Evolutionary conservation across 2,329 filamentous ascomycete genomes (phyloP), one percentile per base, ranked within the genome.

Genomic region (Alternaria triticina): DNA sequence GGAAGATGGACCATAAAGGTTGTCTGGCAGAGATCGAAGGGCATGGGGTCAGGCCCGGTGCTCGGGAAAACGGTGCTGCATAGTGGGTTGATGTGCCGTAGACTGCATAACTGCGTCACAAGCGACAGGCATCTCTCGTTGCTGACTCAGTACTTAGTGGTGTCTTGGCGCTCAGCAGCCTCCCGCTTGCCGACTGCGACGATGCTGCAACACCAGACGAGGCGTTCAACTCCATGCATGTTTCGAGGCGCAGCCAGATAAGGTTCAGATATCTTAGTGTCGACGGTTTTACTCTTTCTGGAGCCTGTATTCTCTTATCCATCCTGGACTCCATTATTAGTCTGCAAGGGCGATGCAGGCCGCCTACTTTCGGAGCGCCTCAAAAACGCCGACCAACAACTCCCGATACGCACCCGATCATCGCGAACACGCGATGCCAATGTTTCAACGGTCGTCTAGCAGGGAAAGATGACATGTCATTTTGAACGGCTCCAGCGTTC

Each of bases 51-150:
- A 54, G 44, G 61, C 51, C 61, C 45, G 51, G 51, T 51, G 36
- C 44, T 46, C 61, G 51, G 61, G 61, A 62, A 59, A 63, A 63
- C 57, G 61, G 56, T 54, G 44, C 43, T 63, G 61, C 61, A 63
- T 60, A 44, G 59, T 55, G 50, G 54, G 25, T 36, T 28, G 36
- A 58, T 52, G 54, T 61, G 59, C 58, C 58, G 58, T 33, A 57
- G 44, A 23, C 22, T 56, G 59, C 59, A 47, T 58, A 40, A 51
- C 47, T 58, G 54, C 55, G 59, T 46, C 54, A 54, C 59, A 54
- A 51, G 59, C 59, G 59, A 49, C 46, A 45, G 59, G 59, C 59
- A 27, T 52, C 55, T 43, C 30, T 50, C 25, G 54, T 49, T 59
- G 55, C 54, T 59, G 54, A 62, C 54, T 61, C 45, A 57, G 44